Evolutionary conservation across 2,329 filamentous ascomycete genomes (phyloP).

Genomic region (Thielaviopsis populi): DNA sequence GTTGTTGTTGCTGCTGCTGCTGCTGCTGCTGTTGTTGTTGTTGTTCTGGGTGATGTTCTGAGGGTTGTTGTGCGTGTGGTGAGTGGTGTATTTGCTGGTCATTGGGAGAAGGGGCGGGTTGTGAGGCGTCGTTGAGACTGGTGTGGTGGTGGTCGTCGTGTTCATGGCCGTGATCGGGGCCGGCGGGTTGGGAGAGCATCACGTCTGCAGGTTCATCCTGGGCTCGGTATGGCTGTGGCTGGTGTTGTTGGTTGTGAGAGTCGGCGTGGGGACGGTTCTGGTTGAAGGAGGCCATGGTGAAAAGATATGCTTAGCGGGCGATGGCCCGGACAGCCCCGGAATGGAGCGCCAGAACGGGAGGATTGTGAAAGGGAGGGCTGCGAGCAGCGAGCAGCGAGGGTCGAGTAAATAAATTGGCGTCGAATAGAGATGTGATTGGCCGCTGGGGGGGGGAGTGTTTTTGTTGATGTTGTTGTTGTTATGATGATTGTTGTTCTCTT

Average conservation of each 20-base stretch:
- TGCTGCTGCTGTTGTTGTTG: background rate
- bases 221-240: background rate
- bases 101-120: background rate
- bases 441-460: background rate
- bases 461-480: background rate
- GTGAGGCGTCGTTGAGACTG: background rate
- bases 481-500: background rate
- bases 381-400: background rate
- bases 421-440: background rate
- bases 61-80: background rate
- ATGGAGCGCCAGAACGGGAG: constrained; percentile 16
- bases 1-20: background rate
- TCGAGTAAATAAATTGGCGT: background rate
- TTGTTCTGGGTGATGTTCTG: background rate
- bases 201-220: background rate
- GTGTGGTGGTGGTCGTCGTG: too few relatives aligned
- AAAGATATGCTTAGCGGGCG: constrained; percentile 16
- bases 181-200: background rate
- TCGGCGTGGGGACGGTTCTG: background rate
- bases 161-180: background rate
- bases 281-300: constrained; percentile 11
- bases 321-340: constrained; percentile 17
- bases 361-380: constrained; percentile 16
- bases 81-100: background rate
- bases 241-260: background rate